These are phyloP conservation scores for Leptodermis oblonga DNA, from an alignment of 257 asterid genomes.

Conservation along the genomic window DNA sequence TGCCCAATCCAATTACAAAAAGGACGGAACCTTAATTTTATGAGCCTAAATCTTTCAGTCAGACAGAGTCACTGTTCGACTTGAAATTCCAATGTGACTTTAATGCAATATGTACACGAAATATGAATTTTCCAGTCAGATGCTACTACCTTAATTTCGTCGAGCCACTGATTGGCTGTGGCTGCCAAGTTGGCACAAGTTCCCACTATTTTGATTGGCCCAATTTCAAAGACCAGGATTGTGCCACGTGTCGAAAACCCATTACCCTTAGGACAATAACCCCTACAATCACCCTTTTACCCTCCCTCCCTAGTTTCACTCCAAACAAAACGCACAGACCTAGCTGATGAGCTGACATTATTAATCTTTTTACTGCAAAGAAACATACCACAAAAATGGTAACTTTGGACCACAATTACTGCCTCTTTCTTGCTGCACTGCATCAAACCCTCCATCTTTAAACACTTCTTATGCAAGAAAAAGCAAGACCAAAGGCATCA, in stretches of 20 bases:
- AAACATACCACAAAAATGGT: not conserved
- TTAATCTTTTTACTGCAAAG: not conserved
- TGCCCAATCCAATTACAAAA: too few species aligned
- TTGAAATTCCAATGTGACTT: constrained; percentile 34
- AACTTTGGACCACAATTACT: constrained; percentile 20
- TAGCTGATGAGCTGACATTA: constrained; percentile 1
- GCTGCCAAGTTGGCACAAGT: constrained; percentile 46
- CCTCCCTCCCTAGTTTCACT: constrained; percentile 25
- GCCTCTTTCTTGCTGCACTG: constrained; percentile 18
- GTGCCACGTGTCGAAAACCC: constrained; percentile 18
- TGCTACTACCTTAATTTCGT: constrained; percentile 78
- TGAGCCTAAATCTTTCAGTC: constrained; percentile 35
- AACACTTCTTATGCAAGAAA: constrained; percentile 20
- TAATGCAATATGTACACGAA: constrained; percentile 29
- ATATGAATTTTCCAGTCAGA: constrained; percentile 30
- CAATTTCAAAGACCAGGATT: constrained; percentile 18
- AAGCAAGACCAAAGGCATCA: constrained; percentile 19
- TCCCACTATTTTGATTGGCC: constrained; percentile 52
- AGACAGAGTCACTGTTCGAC: constrained; percentile 46
- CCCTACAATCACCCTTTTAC: constrained; percentile 27
- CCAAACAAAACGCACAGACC: constrained; percentile 8
- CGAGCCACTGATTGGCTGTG: constrained; percentile 81
- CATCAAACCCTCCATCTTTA: constrained; percentile 25
- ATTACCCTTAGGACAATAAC: constrained; percentile 36
- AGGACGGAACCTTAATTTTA: too few species aligned